phyloP scores from a whole-genome alignment of 306 rosid genomes.

The Delonix regia region DNA sequence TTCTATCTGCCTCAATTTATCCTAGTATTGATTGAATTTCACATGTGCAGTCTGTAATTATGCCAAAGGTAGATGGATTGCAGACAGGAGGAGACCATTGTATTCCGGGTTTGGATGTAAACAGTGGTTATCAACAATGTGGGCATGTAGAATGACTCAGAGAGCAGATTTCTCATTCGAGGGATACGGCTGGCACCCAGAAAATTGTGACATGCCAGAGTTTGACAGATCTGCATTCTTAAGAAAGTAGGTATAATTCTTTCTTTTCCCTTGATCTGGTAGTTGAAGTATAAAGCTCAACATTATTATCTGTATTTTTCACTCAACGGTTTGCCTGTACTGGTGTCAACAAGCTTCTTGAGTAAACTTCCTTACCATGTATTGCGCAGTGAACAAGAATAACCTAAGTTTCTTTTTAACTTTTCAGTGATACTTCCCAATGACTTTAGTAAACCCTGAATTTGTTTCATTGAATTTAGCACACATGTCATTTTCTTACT shows the following conservation, averaged over 20 bases:
- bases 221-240: slow-evolving; percentile 13
- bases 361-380: background rate
- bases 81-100: slow-evolving; percentile 14
- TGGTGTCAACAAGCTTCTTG: background rate
- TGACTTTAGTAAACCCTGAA: background rate
- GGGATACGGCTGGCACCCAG: slow-evolving; percentile 9
- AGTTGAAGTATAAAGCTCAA: background rate
- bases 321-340: background rate
- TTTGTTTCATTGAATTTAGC: background rate
- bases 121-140: background rate
- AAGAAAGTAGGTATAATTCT: slow-evolving; percentile 8
- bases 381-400: background rate
- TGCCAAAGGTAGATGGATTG: slow-evolving; percentile 20
- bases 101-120: slow-evolving; percentile 16
- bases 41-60: background rate
- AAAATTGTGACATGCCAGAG: slow-evolving; percentile 18
- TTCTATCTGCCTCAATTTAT: background rate
- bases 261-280: background rate
- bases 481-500: background rate
- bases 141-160: slow-evolving; percentile 12
- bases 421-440: background rate
- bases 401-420: background rate
- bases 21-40: background rate
- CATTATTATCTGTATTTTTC: background rate
- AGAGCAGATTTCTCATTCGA: slow-evolving; percentile 12